Percentiles rank a stretch among this genome's conserved stretches.
Conservation (phyloP, 345 rosid species). For the Camelina sativa region DNA sequence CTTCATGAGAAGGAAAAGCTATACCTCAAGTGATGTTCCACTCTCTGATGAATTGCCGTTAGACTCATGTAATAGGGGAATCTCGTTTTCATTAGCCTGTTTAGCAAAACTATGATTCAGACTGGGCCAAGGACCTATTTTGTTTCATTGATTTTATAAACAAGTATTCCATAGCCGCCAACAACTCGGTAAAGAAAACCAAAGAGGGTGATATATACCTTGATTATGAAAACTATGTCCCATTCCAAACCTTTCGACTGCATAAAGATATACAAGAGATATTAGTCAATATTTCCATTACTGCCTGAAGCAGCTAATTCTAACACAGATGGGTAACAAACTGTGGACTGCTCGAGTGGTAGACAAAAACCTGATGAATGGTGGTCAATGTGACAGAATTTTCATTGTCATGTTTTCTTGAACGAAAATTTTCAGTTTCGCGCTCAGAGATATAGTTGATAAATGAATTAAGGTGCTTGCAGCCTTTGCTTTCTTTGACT, state of each 20-base stretch:
- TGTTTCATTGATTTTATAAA: background rate
- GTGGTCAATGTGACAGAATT: slow-evolving; percentile 92
- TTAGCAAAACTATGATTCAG: slow-evolving; percentile 16
- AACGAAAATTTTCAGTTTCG: slow-evolving; percentile 73
- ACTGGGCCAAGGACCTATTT: background rate
- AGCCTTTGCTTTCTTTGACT: slow-evolving; percentile 58
- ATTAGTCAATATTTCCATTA: slow-evolving; percentile 23
- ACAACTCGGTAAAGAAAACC: slow-evolving; percentile 5
- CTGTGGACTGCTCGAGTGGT: slow-evolving; percentile 10
- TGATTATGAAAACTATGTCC: slow-evolving; percentile 90
- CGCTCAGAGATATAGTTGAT: slow-evolving; percentile 65
- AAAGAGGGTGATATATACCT: slow-evolving; percentile 56
- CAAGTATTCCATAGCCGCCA: slow-evolving; percentile 15
- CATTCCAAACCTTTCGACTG: slow-evolving; percentile 99
- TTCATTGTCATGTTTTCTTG: slow-evolving; percentile 71
- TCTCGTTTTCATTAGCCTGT: slow-evolving; percentile 96
- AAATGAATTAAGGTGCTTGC: slow-evolving; percentile 63
- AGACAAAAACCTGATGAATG: slow-evolving; percentile 81
- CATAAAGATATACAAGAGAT: slow-evolving; percentile 41
- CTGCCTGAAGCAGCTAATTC: slow-evolving; percentile 24
- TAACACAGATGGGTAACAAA: slow-evolving; percentile 23
- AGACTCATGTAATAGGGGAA: slow-evolving; percentile 80
- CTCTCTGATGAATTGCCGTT: slow-evolving; percentile 55
- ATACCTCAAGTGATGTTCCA: slow-evolving; percentile 75
- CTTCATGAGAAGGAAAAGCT: slow-evolving; percentile 19